phyloP scores from a whole-genome alignment of 108 stramenopile species.

The Skeletonema marinoi region DNA sequence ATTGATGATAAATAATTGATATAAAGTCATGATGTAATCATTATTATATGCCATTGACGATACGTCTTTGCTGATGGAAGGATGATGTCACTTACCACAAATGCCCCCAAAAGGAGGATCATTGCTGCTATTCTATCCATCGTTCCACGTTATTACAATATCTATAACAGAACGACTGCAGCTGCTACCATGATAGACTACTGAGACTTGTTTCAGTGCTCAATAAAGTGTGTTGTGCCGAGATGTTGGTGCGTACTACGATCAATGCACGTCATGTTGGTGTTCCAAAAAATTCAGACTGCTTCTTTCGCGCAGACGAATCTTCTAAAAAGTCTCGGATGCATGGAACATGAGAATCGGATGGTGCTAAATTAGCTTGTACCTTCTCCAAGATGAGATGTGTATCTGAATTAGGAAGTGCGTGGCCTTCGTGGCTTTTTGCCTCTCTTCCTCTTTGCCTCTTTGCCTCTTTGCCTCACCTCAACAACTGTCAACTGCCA shows the following conservation, averaged over 20 bases:
- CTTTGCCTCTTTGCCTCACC: too few relatives aligned
- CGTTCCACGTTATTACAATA: constrained; percentile 15
- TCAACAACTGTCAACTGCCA: too few relatives aligned
- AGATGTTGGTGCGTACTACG: not conserved
- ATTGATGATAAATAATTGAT: not conserved
- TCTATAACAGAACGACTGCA: not conserved
- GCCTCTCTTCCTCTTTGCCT: too few relatives aligned
- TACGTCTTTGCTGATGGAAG: not conserved
- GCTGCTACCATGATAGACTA: not conserved
- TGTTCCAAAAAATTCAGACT: too few relatives aligned
- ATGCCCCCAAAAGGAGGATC: constrained; percentile 72
- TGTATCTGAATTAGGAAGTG: too few relatives aligned
- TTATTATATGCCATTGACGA: not conserved
- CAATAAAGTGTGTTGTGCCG: not conserved
- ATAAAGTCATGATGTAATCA: constrained; percentile 1
- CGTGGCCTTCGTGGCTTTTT: too few relatives aligned
- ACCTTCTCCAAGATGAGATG: too few relatives aligned
- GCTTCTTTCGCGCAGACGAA: too few relatives aligned
- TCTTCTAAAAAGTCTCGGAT: too few relatives aligned
- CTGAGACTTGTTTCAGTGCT: not conserved
- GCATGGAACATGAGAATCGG: too few relatives aligned
- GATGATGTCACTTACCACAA: constrained; percentile 66
- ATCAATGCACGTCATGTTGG: not conserved
- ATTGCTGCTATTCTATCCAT: constrained; percentile 89
- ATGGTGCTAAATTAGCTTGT: too few relatives aligned